Evolutionary conservation across 1,284 basidiomycete species (phyloP).

Genomic region (Microbotryum violaceum): DNA sequence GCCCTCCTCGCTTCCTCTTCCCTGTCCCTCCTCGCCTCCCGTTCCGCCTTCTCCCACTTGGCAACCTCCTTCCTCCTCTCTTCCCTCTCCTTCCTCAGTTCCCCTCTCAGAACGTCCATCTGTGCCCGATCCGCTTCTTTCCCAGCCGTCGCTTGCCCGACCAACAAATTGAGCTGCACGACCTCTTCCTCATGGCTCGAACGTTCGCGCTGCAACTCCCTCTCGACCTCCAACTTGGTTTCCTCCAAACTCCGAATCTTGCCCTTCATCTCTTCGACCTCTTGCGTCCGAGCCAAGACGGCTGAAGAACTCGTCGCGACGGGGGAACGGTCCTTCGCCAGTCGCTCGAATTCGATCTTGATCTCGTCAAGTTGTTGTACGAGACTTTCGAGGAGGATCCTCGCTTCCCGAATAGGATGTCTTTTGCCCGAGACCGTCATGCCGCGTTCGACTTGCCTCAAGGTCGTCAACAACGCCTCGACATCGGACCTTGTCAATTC

Average conservation of each 20-base stretch:
- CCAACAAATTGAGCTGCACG: constrained; percentile 18
- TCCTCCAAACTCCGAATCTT: constrained; percentile 67
- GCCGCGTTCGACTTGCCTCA: constrained; percentile 4
- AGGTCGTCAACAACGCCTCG: constrained; percentile 13
- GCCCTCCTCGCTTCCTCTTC: constrained; percentile 8
- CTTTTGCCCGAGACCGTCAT: not conserved
- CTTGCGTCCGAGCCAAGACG: too few species aligned
- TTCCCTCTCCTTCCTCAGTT: not conserved
- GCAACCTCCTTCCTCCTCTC: not conserved
- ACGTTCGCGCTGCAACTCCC: constrained; percentile 44
- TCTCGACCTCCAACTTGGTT: constrained; percentile 63
- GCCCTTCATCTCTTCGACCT: constrained; percentile 58
- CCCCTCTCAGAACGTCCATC: not conserved
- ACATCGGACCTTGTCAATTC: constrained; percentile 18
- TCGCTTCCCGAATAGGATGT: constrained; percentile 10
- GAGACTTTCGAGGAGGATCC: constrained; percentile 51
- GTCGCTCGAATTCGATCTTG: constrained; percentile 57
- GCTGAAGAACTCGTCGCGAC: too few species aligned
- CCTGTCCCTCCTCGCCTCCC: constrained; percentile 6
- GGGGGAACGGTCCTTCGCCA: constrained; percentile 39
- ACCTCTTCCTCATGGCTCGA: constrained; percentile 26
- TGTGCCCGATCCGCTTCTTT: constrained; percentile 1
- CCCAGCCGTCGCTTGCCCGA: too few species aligned
- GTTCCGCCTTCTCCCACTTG: not conserved
- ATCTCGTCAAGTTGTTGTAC: constrained; percentile 56